phyloP scores from a whole-genome alignment of 257 asterid species.

The Thymus mandschuricus region DNA sequence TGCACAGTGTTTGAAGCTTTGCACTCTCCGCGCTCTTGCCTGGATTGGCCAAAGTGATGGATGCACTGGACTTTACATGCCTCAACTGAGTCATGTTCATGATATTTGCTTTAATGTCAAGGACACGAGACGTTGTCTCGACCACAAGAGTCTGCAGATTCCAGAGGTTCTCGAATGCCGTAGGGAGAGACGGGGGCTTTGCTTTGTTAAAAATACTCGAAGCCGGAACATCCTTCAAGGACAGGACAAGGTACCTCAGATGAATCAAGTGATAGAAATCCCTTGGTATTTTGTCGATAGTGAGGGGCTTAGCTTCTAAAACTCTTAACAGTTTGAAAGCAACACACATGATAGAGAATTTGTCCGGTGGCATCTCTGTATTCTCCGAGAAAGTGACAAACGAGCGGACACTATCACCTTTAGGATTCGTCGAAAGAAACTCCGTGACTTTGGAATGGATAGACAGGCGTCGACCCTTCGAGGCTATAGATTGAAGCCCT shows the following conservation, averaged over 20 bases:
- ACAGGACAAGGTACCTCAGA: no score
- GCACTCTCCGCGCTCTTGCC: background rate
- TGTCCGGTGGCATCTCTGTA: background rate
- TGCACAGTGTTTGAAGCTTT: background rate
- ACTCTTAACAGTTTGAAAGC: background rate
- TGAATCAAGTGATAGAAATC: no score
- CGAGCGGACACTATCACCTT: no score
- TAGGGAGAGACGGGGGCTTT: background rate
- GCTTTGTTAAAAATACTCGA: no score
- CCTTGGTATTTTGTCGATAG: no score
- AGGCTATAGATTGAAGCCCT: background rate
- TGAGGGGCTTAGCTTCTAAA: no score
- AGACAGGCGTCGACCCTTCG: background rate
- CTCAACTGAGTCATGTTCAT: background rate
- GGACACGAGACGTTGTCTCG: background rate
- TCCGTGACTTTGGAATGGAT: background rate
- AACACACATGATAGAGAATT: background rate
- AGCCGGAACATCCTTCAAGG: background rate
- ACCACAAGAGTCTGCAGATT: no score
- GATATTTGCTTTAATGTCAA: background rate
- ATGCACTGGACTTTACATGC: background rate
- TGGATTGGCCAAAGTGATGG: background rate
- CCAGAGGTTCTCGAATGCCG: no score
- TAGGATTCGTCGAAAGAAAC: background rate
- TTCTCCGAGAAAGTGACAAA: background rate